A percentile compares a stretch with the other conserved stretches of the same genome.
phyloP scores from a whole-genome alignment of 1,139 yeast genomes.

The Yamadazyma sp. region DNA sequence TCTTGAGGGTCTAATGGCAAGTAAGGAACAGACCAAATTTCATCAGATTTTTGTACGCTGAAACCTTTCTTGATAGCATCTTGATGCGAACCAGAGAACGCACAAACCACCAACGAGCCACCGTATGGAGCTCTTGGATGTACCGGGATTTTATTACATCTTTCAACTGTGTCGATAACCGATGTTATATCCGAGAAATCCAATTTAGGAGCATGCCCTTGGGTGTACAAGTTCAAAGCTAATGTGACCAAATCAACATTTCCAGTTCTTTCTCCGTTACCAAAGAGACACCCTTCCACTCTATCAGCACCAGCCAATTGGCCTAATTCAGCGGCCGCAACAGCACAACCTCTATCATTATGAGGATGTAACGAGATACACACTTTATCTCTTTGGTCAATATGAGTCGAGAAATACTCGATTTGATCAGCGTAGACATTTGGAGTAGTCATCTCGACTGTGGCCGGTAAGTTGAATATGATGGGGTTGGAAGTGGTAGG shows the following conservation, averaged over 20 bases:
- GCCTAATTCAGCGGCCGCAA: constrained; percentile 51
- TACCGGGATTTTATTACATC: constrained; percentile 48
- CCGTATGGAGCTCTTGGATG: constrained; percentile 52
- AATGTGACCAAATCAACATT: constrained; percentile 50
- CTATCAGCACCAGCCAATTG: constrained; percentile 52
- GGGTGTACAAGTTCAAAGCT: constrained; percentile 49
- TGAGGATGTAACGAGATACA: constrained; percentile 50
- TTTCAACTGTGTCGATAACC: constrained; percentile 43
- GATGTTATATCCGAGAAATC: constrained; percentile 45
- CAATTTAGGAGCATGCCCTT: constrained; percentile 44
- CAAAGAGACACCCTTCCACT: constrained; percentile 51
- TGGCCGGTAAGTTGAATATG: constrained; percentile 50
- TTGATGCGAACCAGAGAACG: constrained; percentile 51
- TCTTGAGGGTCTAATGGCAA: constrained; percentile 52
- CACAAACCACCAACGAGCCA: constrained; percentile 50
- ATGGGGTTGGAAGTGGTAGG: constrained; percentile 44
- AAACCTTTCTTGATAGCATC: constrained; percentile 54
- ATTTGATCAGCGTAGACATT: constrained; percentile 53
- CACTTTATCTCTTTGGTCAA: constrained; percentile 44
- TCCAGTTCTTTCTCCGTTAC: constrained; percentile 53
- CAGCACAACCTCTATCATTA: constrained; percentile 52
- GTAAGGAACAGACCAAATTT: constrained; percentile 45
- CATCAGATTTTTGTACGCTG: constrained; percentile 16
- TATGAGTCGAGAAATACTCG: constrained; percentile 44
- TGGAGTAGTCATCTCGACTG: constrained; percentile 50